phyloP scores from a whole-genome alignment of 2,329 filamentous ascomycete species.

The Chrysosporium keratinophilum region DNA sequence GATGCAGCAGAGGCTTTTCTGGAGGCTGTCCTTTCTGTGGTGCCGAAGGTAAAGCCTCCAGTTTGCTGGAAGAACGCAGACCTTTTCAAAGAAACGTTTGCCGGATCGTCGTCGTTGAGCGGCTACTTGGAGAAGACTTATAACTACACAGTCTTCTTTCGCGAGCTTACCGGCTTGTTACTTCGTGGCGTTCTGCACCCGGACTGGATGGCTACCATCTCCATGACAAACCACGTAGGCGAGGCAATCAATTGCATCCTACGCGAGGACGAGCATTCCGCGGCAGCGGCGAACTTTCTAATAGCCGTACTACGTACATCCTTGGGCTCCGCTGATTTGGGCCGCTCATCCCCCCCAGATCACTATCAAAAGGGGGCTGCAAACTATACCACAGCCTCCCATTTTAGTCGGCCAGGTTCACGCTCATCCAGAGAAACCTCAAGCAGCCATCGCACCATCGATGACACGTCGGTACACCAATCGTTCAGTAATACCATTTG shows the following conservation, averaged over 20 bases:
- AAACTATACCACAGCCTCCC: neutral
- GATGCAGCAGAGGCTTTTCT: slow-evolving; percentile 31
- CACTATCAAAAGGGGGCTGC: neutral
- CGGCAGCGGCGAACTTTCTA: slow-evolving; percentile 19
- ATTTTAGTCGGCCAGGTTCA: neutral
- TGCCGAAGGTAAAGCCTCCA: slow-evolving; percentile 19
- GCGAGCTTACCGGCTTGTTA: slow-evolving; percentile 30
- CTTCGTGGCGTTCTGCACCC: slow-evolving; percentile 25
- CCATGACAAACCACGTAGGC: slow-evolving; percentile 30
- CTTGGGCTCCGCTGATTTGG: neutral
- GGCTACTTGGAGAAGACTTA: slow-evolving; percentile 21
- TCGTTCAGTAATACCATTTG: slow-evolving; percentile 17
- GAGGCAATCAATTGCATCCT: slow-evolving; percentile 31
- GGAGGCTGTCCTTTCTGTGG: slow-evolving; percentile 23
- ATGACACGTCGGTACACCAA: neutral
- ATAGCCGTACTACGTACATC: slow-evolving; percentile 9
- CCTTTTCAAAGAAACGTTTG: slow-evolving; percentile 24
- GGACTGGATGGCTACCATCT: slow-evolving; percentile 34
- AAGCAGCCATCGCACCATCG: neutral
- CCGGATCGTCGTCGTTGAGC: slow-evolving; percentile 26
- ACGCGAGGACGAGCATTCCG: slow-evolving; percentile 26
- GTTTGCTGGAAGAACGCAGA: slow-evolving; percentile 17
- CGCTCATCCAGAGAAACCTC: neutral
- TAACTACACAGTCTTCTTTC: slow-evolving; percentile 25
- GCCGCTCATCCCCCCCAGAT: neutral